Evolutionary conservation across 2,329 filamentous ascomycete species (phyloP).

Genomic region (Ascochyta fabae): DNA sequence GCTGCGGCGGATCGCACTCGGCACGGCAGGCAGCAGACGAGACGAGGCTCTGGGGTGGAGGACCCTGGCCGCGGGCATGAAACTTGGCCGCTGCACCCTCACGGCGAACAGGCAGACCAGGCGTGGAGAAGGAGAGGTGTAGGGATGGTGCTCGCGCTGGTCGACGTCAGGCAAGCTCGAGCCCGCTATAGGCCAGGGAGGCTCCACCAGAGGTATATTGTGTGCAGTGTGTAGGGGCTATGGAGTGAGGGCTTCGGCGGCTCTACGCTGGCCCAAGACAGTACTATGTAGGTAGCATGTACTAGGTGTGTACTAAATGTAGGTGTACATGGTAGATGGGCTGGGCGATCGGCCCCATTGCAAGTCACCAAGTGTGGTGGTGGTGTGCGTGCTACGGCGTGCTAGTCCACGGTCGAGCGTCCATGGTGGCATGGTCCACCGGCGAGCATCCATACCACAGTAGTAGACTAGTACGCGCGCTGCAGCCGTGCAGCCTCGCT

Average conservation of each 20-base stretch:
- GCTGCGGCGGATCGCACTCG: conserved; percentile 8
- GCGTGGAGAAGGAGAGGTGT: conserved; percentile 3
- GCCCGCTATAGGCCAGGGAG: conserved; percentile 12
- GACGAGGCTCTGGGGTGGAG: conserved; percentile 3
- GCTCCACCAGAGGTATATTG: background rate
- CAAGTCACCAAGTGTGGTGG: conserved; percentile 1
- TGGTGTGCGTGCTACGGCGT: conserved; percentile 13
- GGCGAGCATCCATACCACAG: too few species aligned
- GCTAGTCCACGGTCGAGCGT: background rate
- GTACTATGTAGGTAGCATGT: too few species aligned
- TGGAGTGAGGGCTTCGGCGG: too few species aligned
- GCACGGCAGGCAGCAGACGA: conserved; percentile 1
- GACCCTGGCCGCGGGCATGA: conserved; percentile 2
- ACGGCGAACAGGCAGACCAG: background rate
- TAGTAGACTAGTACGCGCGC: too few species aligned
- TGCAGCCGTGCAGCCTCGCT: conserved; percentile 10
- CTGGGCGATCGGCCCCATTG: conserved; percentile 28
- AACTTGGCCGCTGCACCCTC: conserved; percentile 13
- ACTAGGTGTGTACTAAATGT: too few species aligned
- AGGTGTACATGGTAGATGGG: background rate
- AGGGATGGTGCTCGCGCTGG: conserved; percentile 17
- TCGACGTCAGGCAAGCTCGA: conserved; percentile 9
- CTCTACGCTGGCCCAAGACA: too few species aligned
- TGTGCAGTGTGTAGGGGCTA: too few species aligned
- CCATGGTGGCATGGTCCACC: too few species aligned